Evolutionary conservation across 371 early-diverging fungal species (phyloP).

Genomic region (Lichtheimia ornata): DNA sequence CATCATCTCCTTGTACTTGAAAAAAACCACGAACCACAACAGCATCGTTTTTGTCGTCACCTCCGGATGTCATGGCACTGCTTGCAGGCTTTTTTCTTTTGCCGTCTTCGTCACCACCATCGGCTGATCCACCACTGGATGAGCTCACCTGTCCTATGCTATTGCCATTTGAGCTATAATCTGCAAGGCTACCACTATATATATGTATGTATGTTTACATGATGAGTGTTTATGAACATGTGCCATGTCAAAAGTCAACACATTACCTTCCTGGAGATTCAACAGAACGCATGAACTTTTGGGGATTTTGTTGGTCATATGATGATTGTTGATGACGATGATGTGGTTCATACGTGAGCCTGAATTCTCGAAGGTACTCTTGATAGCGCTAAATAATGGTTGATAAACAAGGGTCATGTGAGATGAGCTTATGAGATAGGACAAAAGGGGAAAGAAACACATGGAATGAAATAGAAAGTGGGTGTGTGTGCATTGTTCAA

Average conservation of each 20-base stretch:
- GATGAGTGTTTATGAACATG: not conserved
- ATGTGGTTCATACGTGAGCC: constrained; percentile 35
- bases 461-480: not conserved
- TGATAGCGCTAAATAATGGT: constrained; percentile 32
- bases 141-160: constrained; percentile 34
- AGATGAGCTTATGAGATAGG: not conserved
- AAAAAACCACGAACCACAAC: constrained; percentile 15
- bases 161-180: constrained; percentile 42
- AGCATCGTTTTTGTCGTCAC: constrained; percentile 1
- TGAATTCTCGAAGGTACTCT: constrained; percentile 47
- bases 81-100: constrained; percentile 1
- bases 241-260: not conserved
- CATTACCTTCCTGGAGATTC: constrained; percentile 9
- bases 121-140: constrained; percentile 25
- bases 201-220: not conserved
- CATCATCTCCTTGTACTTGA: constrained; percentile 3
- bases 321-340: constrained; percentile 18
- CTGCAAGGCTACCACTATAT: constrained; percentile 31
- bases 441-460: not conserved
- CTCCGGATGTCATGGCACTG: not conserved
- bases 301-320: constrained; percentile 19
- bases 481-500: too few relatives aligned
- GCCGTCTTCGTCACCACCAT: constrained; percentile 13
- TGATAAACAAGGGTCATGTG: not conserved
- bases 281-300: constrained; percentile 19